A percentile compares a stretch with the other conserved stretches of the same genome.
Evolutionary conservation across 2,329 filamentous ascomycete species (phyloP).

Genomic region (Calonectria pseudoreteaudii): DNA sequence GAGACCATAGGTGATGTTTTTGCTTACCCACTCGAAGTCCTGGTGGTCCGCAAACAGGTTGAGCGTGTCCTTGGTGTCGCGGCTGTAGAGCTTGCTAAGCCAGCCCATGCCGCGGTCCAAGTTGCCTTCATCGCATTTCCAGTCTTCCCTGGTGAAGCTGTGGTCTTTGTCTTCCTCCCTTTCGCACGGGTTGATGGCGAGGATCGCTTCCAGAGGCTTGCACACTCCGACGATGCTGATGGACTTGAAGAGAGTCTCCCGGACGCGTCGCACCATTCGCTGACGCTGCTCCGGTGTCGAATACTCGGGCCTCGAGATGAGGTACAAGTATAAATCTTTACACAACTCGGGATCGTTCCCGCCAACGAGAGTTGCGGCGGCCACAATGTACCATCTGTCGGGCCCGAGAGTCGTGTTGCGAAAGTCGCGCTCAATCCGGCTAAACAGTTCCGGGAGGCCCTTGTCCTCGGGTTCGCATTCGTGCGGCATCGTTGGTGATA

Average conservation of each 20-base stretch:
- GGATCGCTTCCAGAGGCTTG: background rate
- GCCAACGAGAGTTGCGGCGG: background rate
- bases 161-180: background rate
- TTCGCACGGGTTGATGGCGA: background rate
- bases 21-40: background rate
- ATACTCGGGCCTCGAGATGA: background rate
- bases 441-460: background rate
- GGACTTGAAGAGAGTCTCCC: background rate
- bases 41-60: background rate
- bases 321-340: background rate
- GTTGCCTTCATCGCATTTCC: background rate
- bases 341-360: background rate
- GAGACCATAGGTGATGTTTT: background rate
- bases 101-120: background rate
- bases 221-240: conserved; percentile 4
- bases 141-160: background rate
- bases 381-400: background rate
- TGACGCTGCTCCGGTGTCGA: background rate
- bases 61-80: background rate
- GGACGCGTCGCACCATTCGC: background rate
- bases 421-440: background rate
- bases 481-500: background rate
- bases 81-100: background rate
- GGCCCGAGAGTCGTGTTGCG: background rate
- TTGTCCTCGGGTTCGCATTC: background rate